Percentiles rank a stretch among this genome's conserved stretches.
Conservation (phyloP, 306 rosid genomes). For the Rubus parviflorus region DNA sequence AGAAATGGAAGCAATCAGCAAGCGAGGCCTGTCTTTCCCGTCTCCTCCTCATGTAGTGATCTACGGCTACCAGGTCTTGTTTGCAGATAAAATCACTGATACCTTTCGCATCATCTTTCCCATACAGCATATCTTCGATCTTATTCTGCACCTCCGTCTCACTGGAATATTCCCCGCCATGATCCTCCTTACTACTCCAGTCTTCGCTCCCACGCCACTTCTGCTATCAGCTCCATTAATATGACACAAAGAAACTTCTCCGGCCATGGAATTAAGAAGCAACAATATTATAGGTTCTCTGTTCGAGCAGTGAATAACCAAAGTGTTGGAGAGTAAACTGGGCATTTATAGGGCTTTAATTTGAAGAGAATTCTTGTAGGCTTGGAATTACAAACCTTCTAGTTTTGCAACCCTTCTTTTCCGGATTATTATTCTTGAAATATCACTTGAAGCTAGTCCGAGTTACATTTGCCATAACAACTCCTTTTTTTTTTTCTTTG, state of each 20-base stretch:
- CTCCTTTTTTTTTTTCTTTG: too few species aligned
- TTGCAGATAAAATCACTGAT: slow-evolving; percentile 17
- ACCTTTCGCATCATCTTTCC: slow-evolving; percentile 33
- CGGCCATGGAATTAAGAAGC: not conserved
- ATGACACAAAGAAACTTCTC: not conserved
- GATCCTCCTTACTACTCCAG: not conserved
- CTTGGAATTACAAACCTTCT: not conserved
- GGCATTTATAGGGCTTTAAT: not conserved
- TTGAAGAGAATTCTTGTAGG: not conserved
- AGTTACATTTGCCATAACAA: not conserved
- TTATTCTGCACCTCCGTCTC: not conserved
- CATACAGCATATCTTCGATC: slow-evolving; percentile 32
- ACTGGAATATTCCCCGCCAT: not conserved
- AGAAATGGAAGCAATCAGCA: slow-evolving; percentile 27
- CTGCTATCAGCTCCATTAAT: not conserved
- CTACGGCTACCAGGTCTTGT: not conserved
- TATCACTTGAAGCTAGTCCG: not conserved
- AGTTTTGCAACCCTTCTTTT: not conserved
- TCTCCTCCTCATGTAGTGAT: not conserved
- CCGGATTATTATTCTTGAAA: not conserved
- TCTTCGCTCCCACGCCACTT: not conserved
- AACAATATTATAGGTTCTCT: not conserved
- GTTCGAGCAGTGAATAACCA: not conserved
- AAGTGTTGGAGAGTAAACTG: not conserved
- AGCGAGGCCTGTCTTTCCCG: not conserved